Percentiles rank a stretch among this genome's conserved stretches.
Conservation (phyloP, 225 moss, liverwort and hornwort genomes). For the Bryum argenteum region DNA sequence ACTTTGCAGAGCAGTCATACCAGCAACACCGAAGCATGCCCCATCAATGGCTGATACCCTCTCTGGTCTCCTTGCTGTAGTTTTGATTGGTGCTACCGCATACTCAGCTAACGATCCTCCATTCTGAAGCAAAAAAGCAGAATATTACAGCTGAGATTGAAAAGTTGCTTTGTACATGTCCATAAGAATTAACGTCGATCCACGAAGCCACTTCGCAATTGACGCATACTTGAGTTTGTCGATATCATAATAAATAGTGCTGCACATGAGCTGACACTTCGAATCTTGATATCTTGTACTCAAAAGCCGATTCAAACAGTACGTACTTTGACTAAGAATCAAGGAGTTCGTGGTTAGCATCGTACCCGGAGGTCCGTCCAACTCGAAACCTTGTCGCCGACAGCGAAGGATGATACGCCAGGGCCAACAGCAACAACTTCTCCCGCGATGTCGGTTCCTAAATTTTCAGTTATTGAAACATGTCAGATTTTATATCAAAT, state of each 20-base stretch:
- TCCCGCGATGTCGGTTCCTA: slow-evolving; percentile 59
- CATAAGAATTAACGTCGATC: neutral
- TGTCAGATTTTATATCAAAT: neutral
- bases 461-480: slow-evolving; percentile 7
- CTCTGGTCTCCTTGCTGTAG: slow-evolving; percentile 45
- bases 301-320: neutral
- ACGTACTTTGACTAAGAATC: neutral
- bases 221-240: neutral
- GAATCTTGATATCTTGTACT: neutral
- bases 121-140: slow-evolving; percentile 13
- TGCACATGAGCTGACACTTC: neutral
- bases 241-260: neutral
- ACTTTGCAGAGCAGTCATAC: slow-evolving; percentile 60
- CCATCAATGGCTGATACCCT: slow-evolving; percentile 68
- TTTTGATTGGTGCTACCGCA: slow-evolving; percentile 44
- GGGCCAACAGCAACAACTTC: slow-evolving; percentile 53
- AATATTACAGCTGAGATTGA: neutral
- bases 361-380: slow-evolving; percentile 27
- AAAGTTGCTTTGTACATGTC: neutral
- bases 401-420: slow-evolving; percentile 43
- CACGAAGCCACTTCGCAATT: neutral
- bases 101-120: slow-evolving; percentile 72
- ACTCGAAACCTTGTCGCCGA: slow-evolving; percentile 53
- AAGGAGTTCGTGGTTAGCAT: neutral
- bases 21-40: slow-evolving; percentile 57